A percentile compares a stretch with the other conserved stretches of the same genome.
These are phyloP conservation scores for Solanum bukasovii DNA, from an alignment of 257 asterid genomes.

Conservation along the genomic window DNA sequence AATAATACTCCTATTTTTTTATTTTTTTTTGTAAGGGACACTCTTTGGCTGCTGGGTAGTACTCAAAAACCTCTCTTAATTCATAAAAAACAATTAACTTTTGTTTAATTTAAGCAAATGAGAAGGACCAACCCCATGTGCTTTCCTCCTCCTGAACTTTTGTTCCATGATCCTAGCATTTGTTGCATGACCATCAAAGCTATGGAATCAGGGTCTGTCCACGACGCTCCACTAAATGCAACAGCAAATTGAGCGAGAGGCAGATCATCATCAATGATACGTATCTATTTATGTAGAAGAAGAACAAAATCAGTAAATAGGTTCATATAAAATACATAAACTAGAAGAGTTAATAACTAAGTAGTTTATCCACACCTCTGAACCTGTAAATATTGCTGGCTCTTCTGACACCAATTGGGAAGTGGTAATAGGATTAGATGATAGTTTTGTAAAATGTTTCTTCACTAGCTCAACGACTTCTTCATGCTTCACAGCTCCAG, in stretches of 20 bases:
- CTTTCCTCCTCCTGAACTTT: slow-evolving; percentile 64
- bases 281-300: slow-evolving; percentile 26
- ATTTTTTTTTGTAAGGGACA: neutral
- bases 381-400: slow-evolving; percentile 82
- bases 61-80: neutral
- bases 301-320: neutral
- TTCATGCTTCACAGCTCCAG: slow-evolving; percentile 88
- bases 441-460: slow-evolving; percentile 52
- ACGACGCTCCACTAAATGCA: slow-evolving; percentile 87
- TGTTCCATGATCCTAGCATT: slow-evolving; percentile 78
- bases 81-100: neutral
- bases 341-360: neutral
- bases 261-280: slow-evolving; percentile 75
- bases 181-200: slow-evolving; percentile 86
- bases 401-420: slow-evolving; percentile 55
- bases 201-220: slow-evolving; percentile 88
- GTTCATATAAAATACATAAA: neutral
- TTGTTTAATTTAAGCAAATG: neutral
- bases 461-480: slow-evolving; percentile 68
- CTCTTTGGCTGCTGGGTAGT: neutral
- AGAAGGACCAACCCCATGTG: slow-evolving; percentile 65
- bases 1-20: neutral
- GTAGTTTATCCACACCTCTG: slow-evolving; percentile 47
- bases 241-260: slow-evolving; percentile 77
- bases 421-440: slow-evolving; percentile 48